Conservation (phyloP, 495 filamentous ascomycete genomes). For the Aspergillus cavernicola region DNA sequence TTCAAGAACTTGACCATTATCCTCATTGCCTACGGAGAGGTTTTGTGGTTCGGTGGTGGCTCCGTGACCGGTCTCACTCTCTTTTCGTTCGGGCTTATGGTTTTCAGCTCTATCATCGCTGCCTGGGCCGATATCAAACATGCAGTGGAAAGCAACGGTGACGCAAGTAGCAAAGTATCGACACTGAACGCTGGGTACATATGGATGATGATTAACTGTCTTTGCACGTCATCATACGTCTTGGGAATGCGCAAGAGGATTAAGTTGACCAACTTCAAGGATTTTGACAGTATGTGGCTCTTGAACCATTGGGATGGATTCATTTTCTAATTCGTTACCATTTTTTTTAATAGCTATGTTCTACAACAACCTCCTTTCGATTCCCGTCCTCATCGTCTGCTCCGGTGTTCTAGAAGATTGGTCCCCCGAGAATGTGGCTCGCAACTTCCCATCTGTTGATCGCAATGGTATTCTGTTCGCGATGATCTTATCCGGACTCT, state of each 20-base stretch:
- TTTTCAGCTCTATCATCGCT: constrained; percentile 88
- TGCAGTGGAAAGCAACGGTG: constrained; percentile 58
- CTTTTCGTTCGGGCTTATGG: constrained; percentile 97
- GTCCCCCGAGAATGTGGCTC: constrained; percentile 75
- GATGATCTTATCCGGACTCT: constrained; percentile 93
- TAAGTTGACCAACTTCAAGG: constrained; percentile 99
- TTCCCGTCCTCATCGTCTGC: constrained; percentile 81
- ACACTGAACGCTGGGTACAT: constrained; percentile 95
- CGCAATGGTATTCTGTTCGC: constrained; percentile 74
- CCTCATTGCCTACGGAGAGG: constrained; percentile 96
- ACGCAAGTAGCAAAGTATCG: constrained; percentile 71
- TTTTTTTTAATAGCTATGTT: constrained; percentile 75
- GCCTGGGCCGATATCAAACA: constrained; percentile 98
- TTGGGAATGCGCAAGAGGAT: constrained; percentile 97
- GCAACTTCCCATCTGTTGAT: constrained; percentile 79
- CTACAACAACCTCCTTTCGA: constrained; percentile 98
- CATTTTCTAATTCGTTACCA: too few species aligned
- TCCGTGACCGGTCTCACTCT: constrained; percentile 83
- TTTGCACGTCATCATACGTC: constrained; percentile 89
- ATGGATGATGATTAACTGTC: constrained; percentile 97
- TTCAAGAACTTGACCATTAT: constrained; percentile 99
- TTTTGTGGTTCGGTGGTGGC: constrained; percentile 97
- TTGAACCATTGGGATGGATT: neutral
- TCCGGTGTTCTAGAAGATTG: constrained; percentile 89
- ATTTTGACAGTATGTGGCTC: constrained; percentile 86